Conservation (phyloP, 768 basidiomycete species). For the Tulasnella sp. region DNA sequence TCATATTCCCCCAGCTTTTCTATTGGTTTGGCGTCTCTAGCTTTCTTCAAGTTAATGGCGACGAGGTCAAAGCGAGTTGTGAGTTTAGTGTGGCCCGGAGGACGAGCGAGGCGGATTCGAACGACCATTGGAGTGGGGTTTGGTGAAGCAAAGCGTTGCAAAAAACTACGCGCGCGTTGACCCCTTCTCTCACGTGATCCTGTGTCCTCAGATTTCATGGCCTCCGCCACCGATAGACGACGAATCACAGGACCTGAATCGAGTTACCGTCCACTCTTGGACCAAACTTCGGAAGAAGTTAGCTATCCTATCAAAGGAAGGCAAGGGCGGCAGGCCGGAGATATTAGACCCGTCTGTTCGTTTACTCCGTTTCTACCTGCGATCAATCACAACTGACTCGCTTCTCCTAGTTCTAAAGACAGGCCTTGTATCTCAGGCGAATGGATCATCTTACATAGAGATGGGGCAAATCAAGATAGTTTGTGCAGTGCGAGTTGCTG, state of each 20-base stretch:
- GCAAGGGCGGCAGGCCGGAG: constrained; percentile 51
- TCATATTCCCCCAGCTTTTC: constrained; percentile 84
- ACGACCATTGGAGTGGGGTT: constrained; percentile 23
- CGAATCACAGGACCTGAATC: constrained; percentile 88
- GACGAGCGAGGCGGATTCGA: constrained; percentile 30
- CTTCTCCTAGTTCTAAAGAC: constrained; percentile 71
- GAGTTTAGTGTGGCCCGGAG: constrained; percentile 29
- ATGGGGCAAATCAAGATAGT: constrained; percentile 88
- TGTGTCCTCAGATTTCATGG: background rate
- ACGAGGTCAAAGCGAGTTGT: constrained; percentile 64
- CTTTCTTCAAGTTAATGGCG: constrained; percentile 65
- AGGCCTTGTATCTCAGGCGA: constrained; percentile 87
- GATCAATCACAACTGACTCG: constrained; percentile 15
- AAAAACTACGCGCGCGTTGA: background rate
- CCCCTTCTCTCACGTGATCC: background rate
- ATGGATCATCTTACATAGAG: constrained; percentile 96
- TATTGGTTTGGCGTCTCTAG: constrained; percentile 79
- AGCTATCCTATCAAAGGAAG: constrained; percentile 39
- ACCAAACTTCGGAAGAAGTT: constrained; percentile 37
- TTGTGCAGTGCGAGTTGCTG: constrained; percentile 78
- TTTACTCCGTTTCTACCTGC: constrained; percentile 31
- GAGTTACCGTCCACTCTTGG: constrained; percentile 60
- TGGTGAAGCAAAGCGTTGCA: background rate
- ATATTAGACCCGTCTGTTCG: constrained; percentile 86
- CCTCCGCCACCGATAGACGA: constrained; percentile 64